These are phyloP conservation scores for Mentha longifolia DNA, from an alignment of 257 asterid genomes.

Conservation along the genomic window DNA sequence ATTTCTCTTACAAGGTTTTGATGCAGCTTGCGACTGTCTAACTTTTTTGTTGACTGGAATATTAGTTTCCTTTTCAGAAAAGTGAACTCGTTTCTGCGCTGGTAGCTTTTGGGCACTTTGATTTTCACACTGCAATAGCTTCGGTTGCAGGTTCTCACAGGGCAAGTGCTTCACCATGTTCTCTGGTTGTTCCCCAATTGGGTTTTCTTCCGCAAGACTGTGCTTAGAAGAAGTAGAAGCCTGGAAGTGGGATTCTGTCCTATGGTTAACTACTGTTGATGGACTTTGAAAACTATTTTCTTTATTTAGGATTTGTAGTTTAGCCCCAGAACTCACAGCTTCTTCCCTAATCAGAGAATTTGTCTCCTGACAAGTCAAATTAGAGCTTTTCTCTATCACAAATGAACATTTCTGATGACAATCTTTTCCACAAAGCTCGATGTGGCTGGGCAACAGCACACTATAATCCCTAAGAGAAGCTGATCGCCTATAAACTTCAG, in stretches of 20 bases:
- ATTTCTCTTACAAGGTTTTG: constrained; percentile 53
- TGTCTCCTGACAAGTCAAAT: constrained; percentile 38
- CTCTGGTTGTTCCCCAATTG: constrained; percentile 39
- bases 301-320: constrained; percentile 34
- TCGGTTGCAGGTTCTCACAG: constrained; percentile 34
- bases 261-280: constrained; percentile 33
- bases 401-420: constrained; percentile 32
- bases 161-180: constrained; percentile 31
- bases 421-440: constrained; percentile 35
- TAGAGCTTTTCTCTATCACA: constrained; percentile 32
- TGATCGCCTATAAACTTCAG: constrained; percentile 46
- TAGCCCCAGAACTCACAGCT: constrained; percentile 36
- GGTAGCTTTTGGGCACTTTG: constrained; percentile 38
- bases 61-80: constrained; percentile 48
- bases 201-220: constrained; percentile 41
- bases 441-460: constrained; percentile 37
- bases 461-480: constrained; percentile 59
- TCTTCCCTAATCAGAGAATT: constrained; percentile 28
- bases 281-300: constrained; percentile 33
- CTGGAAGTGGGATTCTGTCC: constrained; percentile 32
- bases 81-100: constrained; percentile 58
- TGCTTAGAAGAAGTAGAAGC: constrained; percentile 32
- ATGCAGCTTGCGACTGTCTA: constrained; percentile 41
- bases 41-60: constrained; percentile 36
- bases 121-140: constrained; percentile 32